These are phyloP conservation scores for Teratosphaeria zuluensis DNA, from an alignment of 2,329 filamentous ascomycete genomes.

Conservation along the genomic window DNA sequence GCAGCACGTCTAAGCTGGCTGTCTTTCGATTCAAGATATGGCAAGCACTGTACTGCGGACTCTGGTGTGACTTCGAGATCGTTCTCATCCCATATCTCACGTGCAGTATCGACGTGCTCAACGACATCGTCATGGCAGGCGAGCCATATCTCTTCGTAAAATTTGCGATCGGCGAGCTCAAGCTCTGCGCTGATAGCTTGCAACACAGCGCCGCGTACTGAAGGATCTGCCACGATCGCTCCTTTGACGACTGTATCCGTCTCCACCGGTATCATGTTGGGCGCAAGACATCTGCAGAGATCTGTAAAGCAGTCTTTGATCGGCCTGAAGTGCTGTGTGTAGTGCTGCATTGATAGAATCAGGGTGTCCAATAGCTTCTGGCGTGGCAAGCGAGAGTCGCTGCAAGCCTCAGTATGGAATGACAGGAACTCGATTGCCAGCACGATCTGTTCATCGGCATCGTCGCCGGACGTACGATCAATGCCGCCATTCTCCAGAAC, in stretches of 20 bases:
- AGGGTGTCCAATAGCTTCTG: conserved; percentile 61
- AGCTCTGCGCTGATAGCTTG: conserved; percentile 87
- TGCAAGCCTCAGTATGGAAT: conserved; percentile 75
- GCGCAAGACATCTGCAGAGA: conserved; percentile 71
- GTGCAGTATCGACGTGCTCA: conserved; percentile 75
- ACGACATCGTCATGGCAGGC: conserved; percentile 82
- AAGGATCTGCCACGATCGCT: conserved; percentile 64
- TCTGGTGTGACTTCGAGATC: conserved; percentile 60
- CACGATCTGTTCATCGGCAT: conserved; percentile 80
- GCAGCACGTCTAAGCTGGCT: conserved; percentile 74
- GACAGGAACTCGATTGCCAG: conserved; percentile 80
- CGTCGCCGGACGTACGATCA: conserved; percentile 56
- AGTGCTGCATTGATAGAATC: conserved; percentile 74
- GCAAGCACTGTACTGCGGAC: conserved; percentile 53
- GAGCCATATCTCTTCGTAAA: conserved; percentile 87
- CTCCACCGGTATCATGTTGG: conserved; percentile 66
- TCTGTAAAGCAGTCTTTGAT: conserved; percentile 89
- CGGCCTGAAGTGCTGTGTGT: conserved; percentile 87
- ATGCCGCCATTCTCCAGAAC: conserved; percentile 73
- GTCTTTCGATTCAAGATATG: conserved; percentile 72
- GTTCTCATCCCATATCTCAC: conserved; percentile 92
- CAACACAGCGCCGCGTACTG: conserved; percentile 73
- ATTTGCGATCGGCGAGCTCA: conserved; percentile 77
- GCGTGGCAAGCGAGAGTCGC: conserved; percentile 66
- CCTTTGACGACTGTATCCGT: conserved; percentile 68